Evolutionary conservation across 2,329 filamentous ascomycete genomes (phyloP).

Genomic region (Cylindrodendrum hubeiense): DNA sequence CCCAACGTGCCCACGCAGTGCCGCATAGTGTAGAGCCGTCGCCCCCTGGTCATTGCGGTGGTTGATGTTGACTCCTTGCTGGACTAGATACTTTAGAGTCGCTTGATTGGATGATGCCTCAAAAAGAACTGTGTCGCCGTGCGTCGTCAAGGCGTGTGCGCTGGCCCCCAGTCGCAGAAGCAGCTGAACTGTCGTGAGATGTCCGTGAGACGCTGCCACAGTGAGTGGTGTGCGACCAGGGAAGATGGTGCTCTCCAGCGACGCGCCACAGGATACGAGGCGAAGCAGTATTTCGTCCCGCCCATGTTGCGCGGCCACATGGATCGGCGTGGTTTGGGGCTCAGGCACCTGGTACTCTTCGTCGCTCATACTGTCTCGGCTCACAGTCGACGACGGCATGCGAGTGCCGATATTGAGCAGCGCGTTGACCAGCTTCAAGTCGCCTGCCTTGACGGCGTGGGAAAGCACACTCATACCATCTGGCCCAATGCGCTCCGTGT

Average conservation of each 20-base stretch:
- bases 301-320: slow-evolving; percentile 43
- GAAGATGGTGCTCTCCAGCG: slow-evolving; percentile 43
- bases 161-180: slow-evolving; percentile 43
- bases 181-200: slow-evolving; percentile 43
- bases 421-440: slow-evolving; percentile 37
- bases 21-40: slow-evolving; percentile 45
- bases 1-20: slow-evolving; percentile 41
- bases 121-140: slow-evolving; percentile 44
- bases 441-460: slow-evolving; percentile 43
- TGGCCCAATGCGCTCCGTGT: slow-evolving; percentile 40
- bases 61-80: slow-evolving; percentile 43
- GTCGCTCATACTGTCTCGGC: slow-evolving; percentile 20
- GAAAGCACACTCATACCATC: slow-evolving; percentile 46
- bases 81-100: slow-evolving; percentile 42
- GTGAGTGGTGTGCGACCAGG: slow-evolving; percentile 43
- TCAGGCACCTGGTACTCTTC: slow-evolving; percentile 42
- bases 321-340: slow-evolving; percentile 42
- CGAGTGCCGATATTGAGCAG: slow-evolving; percentile 41
- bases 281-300: slow-evolving; percentile 42
- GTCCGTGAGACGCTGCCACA: slow-evolving; percentile 42
- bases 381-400: slow-evolving; percentile 26
- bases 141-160: slow-evolving; percentile 39
- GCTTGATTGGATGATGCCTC: slow-evolving; percentile 42
- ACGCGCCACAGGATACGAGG: slow-evolving; percentile 41
- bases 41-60: slow-evolving; percentile 44